Evolutionary conservation across 441 rosid genomes (phyloP).

Genomic region (Arabidopsis lyrata): DNA sequence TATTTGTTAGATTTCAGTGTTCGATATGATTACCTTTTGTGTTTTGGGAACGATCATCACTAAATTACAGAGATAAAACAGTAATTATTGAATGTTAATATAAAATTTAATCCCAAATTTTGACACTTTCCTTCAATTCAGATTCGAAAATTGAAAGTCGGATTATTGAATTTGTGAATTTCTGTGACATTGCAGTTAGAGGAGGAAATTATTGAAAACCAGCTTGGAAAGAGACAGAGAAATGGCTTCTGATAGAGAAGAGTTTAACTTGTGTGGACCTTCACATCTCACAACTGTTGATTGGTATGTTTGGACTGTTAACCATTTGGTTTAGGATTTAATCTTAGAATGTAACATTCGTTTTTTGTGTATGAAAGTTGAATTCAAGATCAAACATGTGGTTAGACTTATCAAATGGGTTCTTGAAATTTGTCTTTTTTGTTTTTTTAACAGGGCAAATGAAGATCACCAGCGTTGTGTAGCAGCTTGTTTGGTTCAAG

Average conservation of each 20-base stretch:
- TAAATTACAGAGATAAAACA: background rate
- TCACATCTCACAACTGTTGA: constrained; percentile 58
- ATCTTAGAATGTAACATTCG: too few relatives aligned
- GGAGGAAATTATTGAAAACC: background rate
- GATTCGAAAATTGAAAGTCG: background rate
- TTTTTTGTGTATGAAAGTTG: too few relatives aligned
- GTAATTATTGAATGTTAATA: too few relatives aligned
- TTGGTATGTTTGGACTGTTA: constrained; percentile 50
- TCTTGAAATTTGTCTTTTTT: background rate
- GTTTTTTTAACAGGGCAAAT: constrained; percentile 49
- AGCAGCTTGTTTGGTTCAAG: constrained; percentile 86
- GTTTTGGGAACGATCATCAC: background rate
- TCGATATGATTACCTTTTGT: background rate
- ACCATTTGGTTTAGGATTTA: background rate
- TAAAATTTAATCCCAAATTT: background rate
- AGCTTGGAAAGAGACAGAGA: background rate
- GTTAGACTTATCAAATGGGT: background rate
- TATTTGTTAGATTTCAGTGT: background rate
- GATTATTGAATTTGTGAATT: background rate
- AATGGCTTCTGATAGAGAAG: constrained; percentile 52
- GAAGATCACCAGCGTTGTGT: constrained; percentile 76
- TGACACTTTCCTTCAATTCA: background rate
- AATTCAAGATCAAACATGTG: background rate
- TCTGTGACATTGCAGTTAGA: constrained; percentile 12
- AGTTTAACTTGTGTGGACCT: constrained; percentile 50